Evolutionary conservation across 2,329 filamentous ascomycete species (phyloP).

Genomic region (Curvularia sp.): DNA sequence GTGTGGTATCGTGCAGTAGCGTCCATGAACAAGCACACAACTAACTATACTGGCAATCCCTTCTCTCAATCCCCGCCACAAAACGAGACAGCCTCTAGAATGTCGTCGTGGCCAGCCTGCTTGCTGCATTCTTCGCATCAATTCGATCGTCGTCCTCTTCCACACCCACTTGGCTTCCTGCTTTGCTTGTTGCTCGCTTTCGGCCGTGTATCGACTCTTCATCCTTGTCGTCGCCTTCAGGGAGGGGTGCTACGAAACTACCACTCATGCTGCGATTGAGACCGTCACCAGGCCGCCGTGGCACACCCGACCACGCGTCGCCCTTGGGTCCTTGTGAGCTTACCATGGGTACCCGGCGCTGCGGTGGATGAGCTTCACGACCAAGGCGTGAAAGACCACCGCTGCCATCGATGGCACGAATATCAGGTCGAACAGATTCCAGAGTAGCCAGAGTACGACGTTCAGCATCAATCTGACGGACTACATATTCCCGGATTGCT

Average conservation of each 20-base stretch:
- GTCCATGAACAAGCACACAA: conserved; percentile 6
- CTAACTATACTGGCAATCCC: conserved; percentile 1
- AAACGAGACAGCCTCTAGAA: conserved; percentile 63
- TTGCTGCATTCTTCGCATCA: conserved; percentile 94
- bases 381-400: conserved; percentile 90
- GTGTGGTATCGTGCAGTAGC: conserved; percentile 15
- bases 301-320: conserved; percentile 97
- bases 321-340: conserved; percentile 95
- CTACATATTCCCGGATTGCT: conserved; percentile 88
- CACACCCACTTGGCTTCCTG: conserved; percentile 64
- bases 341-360: conserved; percentile 76
- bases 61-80: conserved; percentile 16
- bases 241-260: conserved; percentile 65
- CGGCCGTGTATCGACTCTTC: conserved; percentile 56
- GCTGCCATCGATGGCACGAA: conserved; percentile 88
- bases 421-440: conserved; percentile 92
- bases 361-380: conserved; percentile 81
- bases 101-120: conserved; percentile 89
- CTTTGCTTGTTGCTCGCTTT: conserved; percentile 57
- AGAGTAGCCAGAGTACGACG: conserved; percentile 87
- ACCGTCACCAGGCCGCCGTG: conserved; percentile 76
- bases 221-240: conserved; percentile 67
- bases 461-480: conserved; percentile 95
- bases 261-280: conserved; percentile 78
- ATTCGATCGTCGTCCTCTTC: conserved; percentile 93